These are phyloP conservation scores for Dryadomyces quercivorus DNA, from an alignment of 2,329 filamentous ascomycete genomes.

Conservation along the genomic window DNA sequence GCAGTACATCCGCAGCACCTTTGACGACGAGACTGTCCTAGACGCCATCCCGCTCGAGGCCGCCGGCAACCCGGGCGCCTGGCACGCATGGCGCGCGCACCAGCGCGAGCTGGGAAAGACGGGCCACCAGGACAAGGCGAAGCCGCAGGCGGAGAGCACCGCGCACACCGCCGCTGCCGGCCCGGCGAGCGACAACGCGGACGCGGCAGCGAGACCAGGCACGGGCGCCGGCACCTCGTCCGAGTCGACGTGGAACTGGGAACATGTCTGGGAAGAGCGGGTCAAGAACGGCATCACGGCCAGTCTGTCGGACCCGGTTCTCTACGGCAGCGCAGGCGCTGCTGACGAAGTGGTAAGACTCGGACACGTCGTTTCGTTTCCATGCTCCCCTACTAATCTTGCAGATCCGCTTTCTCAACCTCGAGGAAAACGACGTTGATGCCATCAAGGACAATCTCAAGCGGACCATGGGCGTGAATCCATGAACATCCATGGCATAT, in stretches of 20 bases:
- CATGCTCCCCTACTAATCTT: too few relatives aligned
- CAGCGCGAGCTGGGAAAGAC: constrained; percentile 27
- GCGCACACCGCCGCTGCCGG: too few relatives aligned
- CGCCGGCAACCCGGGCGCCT: constrained; percentile 81
- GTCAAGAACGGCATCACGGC: constrained; percentile 67
- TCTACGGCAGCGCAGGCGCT: constrained; percentile 55
- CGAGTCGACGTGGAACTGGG: constrained; percentile 73
- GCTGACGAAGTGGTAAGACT: constrained; percentile 61
- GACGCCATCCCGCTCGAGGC: constrained; percentile 70
- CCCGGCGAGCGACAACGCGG: background rate
- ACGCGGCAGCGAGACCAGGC: background rate
- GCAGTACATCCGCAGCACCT: constrained; percentile 69
- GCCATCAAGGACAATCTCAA: constrained; percentile 46
- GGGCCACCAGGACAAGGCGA: background rate
- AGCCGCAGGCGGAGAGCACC: background rate
- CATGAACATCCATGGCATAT: background rate
- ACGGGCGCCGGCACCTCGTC: background rate
- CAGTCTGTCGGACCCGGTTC: constrained; percentile 65
- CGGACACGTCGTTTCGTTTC: too few relatives aligned
- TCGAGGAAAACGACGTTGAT: constrained; percentile 48
- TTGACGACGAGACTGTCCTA: constrained; percentile 64
- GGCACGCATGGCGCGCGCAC: constrained; percentile 82
- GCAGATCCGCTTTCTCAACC: constrained; percentile 54
- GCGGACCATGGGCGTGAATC: constrained; percentile 29
- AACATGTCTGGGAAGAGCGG: constrained; percentile 88